Evolutionary conservation across 1,284 basidiomycete genomes (phyloP), one percentile per base, ranked within the genome.

Genomic region (Austroboletus novae-zelandiae): DNA sequence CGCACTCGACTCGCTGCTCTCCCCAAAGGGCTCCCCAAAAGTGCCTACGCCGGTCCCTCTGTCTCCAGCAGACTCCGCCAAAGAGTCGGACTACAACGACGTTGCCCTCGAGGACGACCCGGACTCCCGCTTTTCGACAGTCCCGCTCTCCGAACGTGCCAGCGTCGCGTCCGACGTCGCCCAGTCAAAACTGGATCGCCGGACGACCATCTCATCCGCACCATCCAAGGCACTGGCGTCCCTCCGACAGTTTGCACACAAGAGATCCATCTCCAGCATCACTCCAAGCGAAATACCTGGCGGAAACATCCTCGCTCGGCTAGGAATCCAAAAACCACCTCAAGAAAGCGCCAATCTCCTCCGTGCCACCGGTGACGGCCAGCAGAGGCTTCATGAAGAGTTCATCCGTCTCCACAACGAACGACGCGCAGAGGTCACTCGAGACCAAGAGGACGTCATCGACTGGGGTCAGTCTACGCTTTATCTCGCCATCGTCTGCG

Each of bases 391-490:
- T 40, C 84, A 86, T 57, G 81, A 86, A 60, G 85, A 87, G 59
- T 87, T 89, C 57, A 74, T 76, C 48, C 75, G 80, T 34, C 71
- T 81, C 30, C 83, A 86, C 43, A 77, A 75, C 52, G 75, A 80
- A 57, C 72, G 74, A 42, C 74, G 74, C 48, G 66, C 70, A 25
- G 71, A 68, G 37, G 70, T 73, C 20, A 64, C 73, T 29, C 66
- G 61, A 40, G 59, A 61, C 35, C 64, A 66, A 17, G 70, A 70
- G 39, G 70, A 63, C 39, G 68, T 62, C 43, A 85, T 91, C 61
- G 86, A 91, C 60, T 91, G 88, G 89, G 82, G 89, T 89, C 58
- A 57, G 86, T 75, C 27, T 29, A 5, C 8, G 32, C 32, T 51
- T 30, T 27, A n/a, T 18, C 15, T 34, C 18, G 14, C 29, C 2